Percentiles rank a stretch among this genome's conserved stretches.
These are phyloP conservation scores for Leptomonas pyrrhocoris DNA, from an alignment of 208 protist genomes.

Conservation along the genomic window DNA sequence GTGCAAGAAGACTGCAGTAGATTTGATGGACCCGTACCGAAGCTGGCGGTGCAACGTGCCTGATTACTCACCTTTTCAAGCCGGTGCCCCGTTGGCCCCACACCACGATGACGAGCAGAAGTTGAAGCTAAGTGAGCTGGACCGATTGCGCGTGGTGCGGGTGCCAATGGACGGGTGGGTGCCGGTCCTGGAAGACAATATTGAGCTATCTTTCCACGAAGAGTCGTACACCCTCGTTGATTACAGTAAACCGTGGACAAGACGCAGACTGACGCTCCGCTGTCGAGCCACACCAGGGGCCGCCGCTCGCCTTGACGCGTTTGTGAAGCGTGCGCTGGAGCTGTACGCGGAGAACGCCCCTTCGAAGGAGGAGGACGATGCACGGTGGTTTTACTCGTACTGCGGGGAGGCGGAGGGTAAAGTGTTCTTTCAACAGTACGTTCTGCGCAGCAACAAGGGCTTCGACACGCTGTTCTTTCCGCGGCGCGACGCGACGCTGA, in stretches of 20 bases:
- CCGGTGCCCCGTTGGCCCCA: background rate
- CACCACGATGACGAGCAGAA: no score
- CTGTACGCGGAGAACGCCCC: slow-evolving; percentile 22
- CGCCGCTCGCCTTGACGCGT: slow-evolving; percentile 5
- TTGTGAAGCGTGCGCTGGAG: slow-evolving; percentile 33
- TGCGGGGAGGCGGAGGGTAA: slow-evolving; percentile 16
- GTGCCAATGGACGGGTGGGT: slow-evolving; percentile 5
- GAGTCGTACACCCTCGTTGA: background rate
- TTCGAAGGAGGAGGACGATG: slow-evolving; percentile 4
- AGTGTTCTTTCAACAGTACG: slow-evolving; percentile 72
- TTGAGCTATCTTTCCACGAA: slow-evolving; percentile 15
- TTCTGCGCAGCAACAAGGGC: slow-evolving; percentile 73
- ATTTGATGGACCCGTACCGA: slow-evolving; percentile 27
- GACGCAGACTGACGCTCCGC: slow-evolving; percentile 15
- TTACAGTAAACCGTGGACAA: slow-evolving; percentile 8
- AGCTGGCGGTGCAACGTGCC: background rate
- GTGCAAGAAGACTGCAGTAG: background rate
- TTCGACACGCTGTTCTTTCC: slow-evolving; percentile 91
- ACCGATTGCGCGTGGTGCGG: slow-evolving; percentile 14
- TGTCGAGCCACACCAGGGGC: slow-evolving; percentile 2
- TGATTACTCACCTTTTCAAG: background rate
- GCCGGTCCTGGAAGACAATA: background rate
- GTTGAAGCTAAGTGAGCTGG: background rate
- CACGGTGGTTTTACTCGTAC: slow-evolving; percentile 24
- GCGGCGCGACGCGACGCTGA: slow-evolving; percentile 61